A percentile compares a stretch with the other conserved stretches of the same genome.
phyloP scores from a whole-genome alignment of 2,329 filamentous ascomycete genomes.

The Colletotrichum noveboracense region DNA sequence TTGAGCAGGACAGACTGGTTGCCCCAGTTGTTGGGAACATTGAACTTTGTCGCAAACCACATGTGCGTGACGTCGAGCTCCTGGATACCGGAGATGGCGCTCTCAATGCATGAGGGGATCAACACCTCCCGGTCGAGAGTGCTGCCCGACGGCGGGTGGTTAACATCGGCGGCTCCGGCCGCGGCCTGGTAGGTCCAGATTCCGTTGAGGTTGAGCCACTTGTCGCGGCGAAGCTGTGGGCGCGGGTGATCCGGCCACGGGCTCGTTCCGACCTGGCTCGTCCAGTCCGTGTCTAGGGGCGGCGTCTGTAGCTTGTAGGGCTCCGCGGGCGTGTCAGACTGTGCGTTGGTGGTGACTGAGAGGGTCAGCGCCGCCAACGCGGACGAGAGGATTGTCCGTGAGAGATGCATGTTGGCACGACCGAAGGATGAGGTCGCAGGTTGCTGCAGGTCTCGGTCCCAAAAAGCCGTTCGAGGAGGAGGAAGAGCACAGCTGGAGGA shows the following conservation, averaged over 20 bases:
- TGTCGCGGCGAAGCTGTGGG: slow-evolving; percentile 57
- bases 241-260: slow-evolving; percentile 65
- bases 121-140: slow-evolving; percentile 43
- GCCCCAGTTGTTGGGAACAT: slow-evolving; percentile 52
- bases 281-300: slow-evolving; percentile 58
- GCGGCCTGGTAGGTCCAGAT: slow-evolving; percentile 59
- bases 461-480: background rate
- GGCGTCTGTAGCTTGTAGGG: slow-evolving; percentile 43
- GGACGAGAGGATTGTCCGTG: background rate
- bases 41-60: slow-evolving; percentile 58
- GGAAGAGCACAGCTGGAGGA: background rate
- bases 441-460: background rate
- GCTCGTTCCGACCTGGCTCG: slow-evolving; percentile 52
- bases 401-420: slow-evolving; percentile 4
- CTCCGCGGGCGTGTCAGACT: background rate
- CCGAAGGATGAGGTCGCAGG: background rate
- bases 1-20: slow-evolving; percentile 53
- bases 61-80: slow-evolving; percentile 44
- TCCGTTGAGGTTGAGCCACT: slow-evolving; percentile 64
- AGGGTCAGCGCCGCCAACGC: background rate
- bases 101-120: slow-evolving; percentile 49
- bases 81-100: slow-evolving; percentile 55
- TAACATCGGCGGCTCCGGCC: slow-evolving; percentile 19
- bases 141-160: slow-evolving; percentile 25
- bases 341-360: background rate